A percentile compares a stretch with the other conserved stretches of the same genome.
phyloP scores from a whole-genome alignment of 2,329 filamentous ascomycete genomes.

The Exophiala spinifera region DNA sequence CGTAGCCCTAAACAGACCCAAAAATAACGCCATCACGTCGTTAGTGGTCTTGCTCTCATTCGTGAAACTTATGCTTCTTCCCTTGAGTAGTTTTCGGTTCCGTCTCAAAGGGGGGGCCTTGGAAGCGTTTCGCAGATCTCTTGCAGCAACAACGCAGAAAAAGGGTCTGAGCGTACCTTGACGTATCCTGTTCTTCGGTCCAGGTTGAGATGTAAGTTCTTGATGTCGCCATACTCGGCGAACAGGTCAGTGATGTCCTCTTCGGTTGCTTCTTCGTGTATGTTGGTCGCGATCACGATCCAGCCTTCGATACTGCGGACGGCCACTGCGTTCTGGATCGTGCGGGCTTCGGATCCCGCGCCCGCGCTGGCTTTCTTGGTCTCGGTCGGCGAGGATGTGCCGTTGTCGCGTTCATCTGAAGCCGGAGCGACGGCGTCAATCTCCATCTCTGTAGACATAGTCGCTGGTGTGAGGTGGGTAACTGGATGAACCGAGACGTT shows the following conservation, averaged over 20 bases:
- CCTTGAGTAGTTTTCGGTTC: no score
- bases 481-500: background rate
- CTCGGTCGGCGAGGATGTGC: constrained; percentile 11
- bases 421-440: constrained; percentile 37
- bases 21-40: no score
- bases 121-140: no score
- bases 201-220: constrained; percentile 64
- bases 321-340: constrained; percentile 49
- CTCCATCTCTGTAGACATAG: constrained; percentile 47
- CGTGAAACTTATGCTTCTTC: no score
- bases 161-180: constrained; percentile 50
- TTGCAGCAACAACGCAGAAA: no score
- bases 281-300: constrained; percentile 67
- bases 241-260: constrained; percentile 65
- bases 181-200: constrained; percentile 66
- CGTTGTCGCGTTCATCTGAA: constrained; percentile 26
- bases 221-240: constrained; percentile 64
- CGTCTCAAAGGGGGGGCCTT: no score
- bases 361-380: constrained; percentile 25
- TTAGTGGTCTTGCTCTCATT: no score
- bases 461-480: constrained; percentile 9
- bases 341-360: constrained; percentile 39
- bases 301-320: constrained; percentile 67
- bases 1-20: constrained; percentile 57
- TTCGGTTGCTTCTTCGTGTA: constrained; percentile 66